Base-by-base conservation (phyloP, 2,329 filamentous ascomycete genomes). In the Trichoderma lentiforme region DNA sequence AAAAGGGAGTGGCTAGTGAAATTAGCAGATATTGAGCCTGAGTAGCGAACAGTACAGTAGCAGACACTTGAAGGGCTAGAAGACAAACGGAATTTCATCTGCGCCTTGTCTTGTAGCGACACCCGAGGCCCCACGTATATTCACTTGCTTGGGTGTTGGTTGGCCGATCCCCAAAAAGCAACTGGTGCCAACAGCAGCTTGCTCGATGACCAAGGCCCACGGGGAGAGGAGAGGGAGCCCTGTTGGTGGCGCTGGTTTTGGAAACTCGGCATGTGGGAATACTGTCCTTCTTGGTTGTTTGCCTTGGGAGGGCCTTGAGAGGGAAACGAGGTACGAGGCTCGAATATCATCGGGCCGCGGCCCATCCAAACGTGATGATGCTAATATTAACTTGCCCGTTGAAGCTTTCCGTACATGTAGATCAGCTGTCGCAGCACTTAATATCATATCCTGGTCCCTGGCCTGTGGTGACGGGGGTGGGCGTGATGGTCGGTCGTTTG, bases 401-500 rank as follows among this genome's bases (percentile, higher is more conserved):
- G 43, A 66, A 56, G 30, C 32, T 56, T 21, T 58, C 34, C 64
- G 24, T 53, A 53, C 47, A 43, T n/a, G 64, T 34, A 67, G 51
- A 30, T 58, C 64, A 67, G 64, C 51, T 30, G 64, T 21, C 36
- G 64, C n/a, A 58, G 64, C 26, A 67, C 51, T 67, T 57, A 67
- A 58, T 57, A 58, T 39, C 56, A 32, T 67, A 67, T 67, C 64
- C 64, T 11, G 51, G 64, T 36, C 32, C 36, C 30, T 57, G 64
- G 36, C 39, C 30, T 43, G 64, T 15, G 64, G 30, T 57, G 64
- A 67, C 64, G 15, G 32, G 64, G 64, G 64, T 53, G 6, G 51
- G 64, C 51, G 51, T 67, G 64, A 67, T 67, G 64, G 64, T 28
- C 56, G 57, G 53, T 53, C 57, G 62, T 61, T 60, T 71, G 70